Conservation (phyloP, 1,284 basidiomycete genomes). For the Sanghuangporus sanghuang region DNA sequence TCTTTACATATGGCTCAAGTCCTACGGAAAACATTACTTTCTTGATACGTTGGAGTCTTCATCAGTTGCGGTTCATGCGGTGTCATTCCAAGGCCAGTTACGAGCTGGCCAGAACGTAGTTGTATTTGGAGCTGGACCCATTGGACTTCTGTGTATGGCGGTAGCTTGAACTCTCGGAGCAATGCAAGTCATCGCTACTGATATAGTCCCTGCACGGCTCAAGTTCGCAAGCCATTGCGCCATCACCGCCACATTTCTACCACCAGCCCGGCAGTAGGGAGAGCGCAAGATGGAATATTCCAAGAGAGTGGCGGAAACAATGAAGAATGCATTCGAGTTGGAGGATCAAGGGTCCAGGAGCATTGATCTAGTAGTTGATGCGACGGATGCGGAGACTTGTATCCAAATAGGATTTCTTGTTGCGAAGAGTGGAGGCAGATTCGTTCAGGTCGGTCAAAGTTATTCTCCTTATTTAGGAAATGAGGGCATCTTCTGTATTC, state of each 20-base stretch:
- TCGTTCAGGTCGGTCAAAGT: slow-evolving; percentile 49
- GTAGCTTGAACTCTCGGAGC: slow-evolving; percentile 89
- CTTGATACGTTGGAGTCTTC: slow-evolving; percentile 82
- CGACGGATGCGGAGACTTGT: slow-evolving; percentile 84
- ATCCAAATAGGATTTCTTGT: slow-evolving; percentile 78
- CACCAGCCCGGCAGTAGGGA: slow-evolving; percentile 54
- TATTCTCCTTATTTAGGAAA: slow-evolving; percentile 53
- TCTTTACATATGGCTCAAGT: no score
- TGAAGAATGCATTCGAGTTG: slow-evolving; percentile 55
- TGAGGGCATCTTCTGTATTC: slow-evolving; percentile 25
- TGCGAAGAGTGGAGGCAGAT: slow-evolving; percentile 68
- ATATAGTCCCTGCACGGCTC: slow-evolving; percentile 79
- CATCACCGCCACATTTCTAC: slow-evolving; percentile 77
- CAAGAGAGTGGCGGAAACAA: slow-evolving; percentile 53
- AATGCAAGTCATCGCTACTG: slow-evolving; percentile 73
- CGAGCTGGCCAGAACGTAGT: slow-evolving; percentile 68
- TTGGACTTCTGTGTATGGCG: slow-evolving; percentile 89
- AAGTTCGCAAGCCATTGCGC: slow-evolving; percentile 85
- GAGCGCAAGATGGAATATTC: slow-evolving; percentile 72
- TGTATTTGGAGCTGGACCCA: slow-evolving; percentile 88
- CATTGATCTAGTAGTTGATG: slow-evolving; percentile 76
- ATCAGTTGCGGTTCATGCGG: slow-evolving; percentile 87
- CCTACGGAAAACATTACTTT: background rate
- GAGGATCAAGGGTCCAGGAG: slow-evolving; percentile 50
- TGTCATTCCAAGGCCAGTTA: slow-evolving; percentile 73